Evolutionary conservation across 805 yeast species (phyloP), one percentile per base, ranked within the genome.

Genomic region (Hanseniaspora lachancei): DNA sequence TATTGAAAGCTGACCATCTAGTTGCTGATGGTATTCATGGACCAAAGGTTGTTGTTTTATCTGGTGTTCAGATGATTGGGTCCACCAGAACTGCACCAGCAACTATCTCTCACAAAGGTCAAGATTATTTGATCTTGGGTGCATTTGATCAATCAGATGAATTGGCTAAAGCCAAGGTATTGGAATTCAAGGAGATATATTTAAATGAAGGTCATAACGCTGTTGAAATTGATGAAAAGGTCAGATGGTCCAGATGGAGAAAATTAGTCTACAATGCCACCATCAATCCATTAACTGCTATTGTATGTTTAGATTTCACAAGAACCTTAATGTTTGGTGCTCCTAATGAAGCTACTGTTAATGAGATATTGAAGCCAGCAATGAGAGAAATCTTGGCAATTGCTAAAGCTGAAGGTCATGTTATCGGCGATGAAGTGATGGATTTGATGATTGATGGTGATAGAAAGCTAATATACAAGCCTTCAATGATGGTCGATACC

Each of bases 401-500:
- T 57, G 95, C 95, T 12, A 77, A 76, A 52, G 78, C 86, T 10
- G 89, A 82, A 57, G 86, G 86, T 0, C 74, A 77, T 39, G 72
- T 70, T 3, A 62, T 85, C 35, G 79, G 80, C 1, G 73, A 66
- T 24, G 76, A 69, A n/a, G 66, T 74, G 21, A 77, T 77, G 58
- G 71, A 77, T 29, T 58, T 63, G 48, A 77, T 80, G 72, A 65
- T 79, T 39, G 80, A 79, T 59, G 72, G 79, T 21, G 85, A 82
- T 62, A 84, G 75, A 57, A 79, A 79, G 12, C 72, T 70, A 38
- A 77, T 75, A 68, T 84, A 77, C 64, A 73, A 75, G 52, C 91
- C 91, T 2, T 82, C 89, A 4, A 84, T 84, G 91, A 69, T 77
- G 58, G 84, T 82, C 12, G 93, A 84, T 63, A 74, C 75, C 21